Percentiles rank a stretch among this genome's conserved stretches.
Evolutionary conservation across 2,329 filamentous ascomycete genomes (phyloP).

Genomic region (Aureobasidium pullulans): DNA sequence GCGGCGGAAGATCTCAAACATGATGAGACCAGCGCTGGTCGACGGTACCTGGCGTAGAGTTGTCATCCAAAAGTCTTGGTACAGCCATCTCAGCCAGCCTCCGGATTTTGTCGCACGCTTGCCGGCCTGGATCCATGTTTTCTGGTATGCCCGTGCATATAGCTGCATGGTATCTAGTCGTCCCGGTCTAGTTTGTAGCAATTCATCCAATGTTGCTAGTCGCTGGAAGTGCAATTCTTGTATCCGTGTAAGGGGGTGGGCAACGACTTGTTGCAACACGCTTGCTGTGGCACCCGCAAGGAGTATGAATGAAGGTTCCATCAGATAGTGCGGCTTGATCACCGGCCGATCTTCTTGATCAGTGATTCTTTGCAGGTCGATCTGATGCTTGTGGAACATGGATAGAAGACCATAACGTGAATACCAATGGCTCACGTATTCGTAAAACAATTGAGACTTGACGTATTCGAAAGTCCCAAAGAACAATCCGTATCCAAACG

Average conservation of each 20-base stretch:
- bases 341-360: slow-evolving; percentile 33
- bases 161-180: slow-evolving; percentile 47
- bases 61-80: slow-evolving; percentile 63
- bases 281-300: slow-evolving; percentile 63
- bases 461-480: slow-evolving; percentile 70
- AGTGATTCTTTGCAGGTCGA: slow-evolving; percentile 21
- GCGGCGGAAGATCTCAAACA: slow-evolving; percentile 67
- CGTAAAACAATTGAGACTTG: slow-evolving; percentile 66
- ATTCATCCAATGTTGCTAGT: slow-evolving; percentile 62
- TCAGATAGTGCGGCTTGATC: slow-evolving; percentile 66
- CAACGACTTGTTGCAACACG: slow-evolving; percentile 58
- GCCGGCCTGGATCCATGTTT: slow-evolving; percentile 56
- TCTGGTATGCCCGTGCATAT: slow-evolving; percentile 64
- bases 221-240: slow-evolving; percentile 68
- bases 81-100: slow-evolving; percentile 57
- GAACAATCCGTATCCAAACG: slow-evolving; percentile 62
- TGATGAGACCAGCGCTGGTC: slow-evolving; percentile 68
- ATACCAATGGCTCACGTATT: slow-evolving; percentile 64
- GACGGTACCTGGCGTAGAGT: slow-evolving; percentile 68
- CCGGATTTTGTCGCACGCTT: slow-evolving; percentile 52
- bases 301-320: slow-evolving; percentile 66
- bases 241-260: slow-evolving; percentile 64
- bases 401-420: slow-evolving; percentile 34
- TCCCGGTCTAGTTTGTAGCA: slow-evolving; percentile 21
- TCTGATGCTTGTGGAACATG: slow-evolving; percentile 26